Evolutionary conservation across 257 asterid species (phyloP), one percentile per base, ranked within the genome.

Genomic region (Rubia yunnanensis): DNA sequence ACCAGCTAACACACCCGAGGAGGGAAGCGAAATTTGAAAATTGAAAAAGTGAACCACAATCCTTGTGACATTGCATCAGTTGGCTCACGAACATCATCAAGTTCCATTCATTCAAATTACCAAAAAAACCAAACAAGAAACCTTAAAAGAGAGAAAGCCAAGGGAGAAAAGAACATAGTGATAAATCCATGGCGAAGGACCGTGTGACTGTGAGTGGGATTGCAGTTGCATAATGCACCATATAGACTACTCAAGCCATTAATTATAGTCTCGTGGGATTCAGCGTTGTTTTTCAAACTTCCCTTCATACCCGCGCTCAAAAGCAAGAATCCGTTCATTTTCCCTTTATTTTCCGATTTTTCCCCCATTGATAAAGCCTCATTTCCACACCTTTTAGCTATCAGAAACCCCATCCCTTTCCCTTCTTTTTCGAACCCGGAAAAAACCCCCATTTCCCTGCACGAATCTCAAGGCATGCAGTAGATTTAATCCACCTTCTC

Each of bases 241-340:
- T 9, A 38, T 10, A 39, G 14, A 49, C 23, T 67, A 72, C 76
- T 71, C 73, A 73, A 63, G 56, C 71, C 76, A 88, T 74, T 87
- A 64, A 85, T 81, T 75, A 85, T 50, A 67, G 66, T 83, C 90
- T 86, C 96, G 82, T 92, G 95, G 94, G 79, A 76, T 92, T 92
- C 95, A 92, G 97, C 84, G 95, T 87, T 84, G 2, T 74, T 54
- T 76, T 87, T 83, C 89, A 89, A 88, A 83, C 88, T 70, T 68
- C 44, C 75, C 81, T 75, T 67, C 88, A 76, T 65, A 60, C 88
- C 94, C 96, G 92, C 92, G 87, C 95, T 73, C 80, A 73, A 82
- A 84, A 83, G 85, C 94, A 79, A 65, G 75, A 77, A 80, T 81
- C 95, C 86, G 87, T 88, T 87, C 89, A 80, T 85, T 76, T 41